Evolutionary conservation across 148 eudicot species (phyloP), one percentile per base, ranked within the genome.

Genomic region (Nepenthes gracilis): DNA sequence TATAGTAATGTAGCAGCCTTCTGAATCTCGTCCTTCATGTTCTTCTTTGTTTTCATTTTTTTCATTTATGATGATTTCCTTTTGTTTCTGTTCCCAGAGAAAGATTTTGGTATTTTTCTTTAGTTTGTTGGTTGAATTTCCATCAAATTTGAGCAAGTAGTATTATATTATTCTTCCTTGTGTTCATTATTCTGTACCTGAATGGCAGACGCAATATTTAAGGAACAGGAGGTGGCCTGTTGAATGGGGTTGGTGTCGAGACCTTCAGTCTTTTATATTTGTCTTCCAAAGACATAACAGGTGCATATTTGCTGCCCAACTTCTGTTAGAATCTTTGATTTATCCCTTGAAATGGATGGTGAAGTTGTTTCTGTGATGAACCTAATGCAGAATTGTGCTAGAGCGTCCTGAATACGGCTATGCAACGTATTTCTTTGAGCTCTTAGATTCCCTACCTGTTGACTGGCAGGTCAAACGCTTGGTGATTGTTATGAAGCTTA

Each of bases 191-290:
- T 48, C 10, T 51, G 48, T 49, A 6, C 35, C 37, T 47, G 10
- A 47, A 49, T 77, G 57, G 47, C 79, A 94, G 99, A 83, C 99
- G 49, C 80, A 80, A 59, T 84, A 81, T 76, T 65, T 94, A 57
- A 86, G 72, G 68, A 78, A 73, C 51, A 77, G 80, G 67, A 88
- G 83, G 56, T 94, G 95, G 95, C 99, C 99, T 33, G 97, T 86
- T 67, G 99, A 94, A 74, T 94, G 99, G 99, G 97, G 99, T 36
- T 94, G 99, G 99, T 84, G 92, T 70, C 84, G 99, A 55, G 99
- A 94, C 64, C 96, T 94, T 71, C 99, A 84, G 74, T 80, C 97
- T 45, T 94, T 94, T 67, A 80, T 94, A 64, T 94, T 94, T 74
- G 97, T 94, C 9, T 94, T 94, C 60, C 70, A 73, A 64, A 83